Evolutionary conservation across 805 yeast species (phyloP).

Genomic region (Zygosaccharomyces siamensis): DNA sequence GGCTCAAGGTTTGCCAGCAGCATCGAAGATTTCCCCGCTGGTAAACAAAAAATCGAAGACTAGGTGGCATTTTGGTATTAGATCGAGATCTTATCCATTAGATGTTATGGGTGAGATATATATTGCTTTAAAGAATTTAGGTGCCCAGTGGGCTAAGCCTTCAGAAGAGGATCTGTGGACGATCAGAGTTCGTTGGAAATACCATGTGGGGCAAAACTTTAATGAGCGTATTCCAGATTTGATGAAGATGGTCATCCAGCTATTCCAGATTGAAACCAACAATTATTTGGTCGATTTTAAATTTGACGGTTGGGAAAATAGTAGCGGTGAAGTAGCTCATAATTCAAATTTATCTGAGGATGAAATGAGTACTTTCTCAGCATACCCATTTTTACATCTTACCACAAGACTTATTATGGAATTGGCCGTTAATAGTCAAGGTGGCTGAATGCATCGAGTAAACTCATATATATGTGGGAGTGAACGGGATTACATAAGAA

Average conservation of each 20-base stretch:
- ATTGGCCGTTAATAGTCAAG: slow-evolving; percentile 87
- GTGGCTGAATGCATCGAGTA: slow-evolving; percentile 22
- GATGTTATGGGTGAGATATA: slow-evolving; percentile 99
- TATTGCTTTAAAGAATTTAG: slow-evolving; percentile 84
- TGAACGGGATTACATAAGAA: neutral
- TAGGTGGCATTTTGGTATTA: slow-evolving; percentile 97
- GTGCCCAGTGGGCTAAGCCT: slow-evolving; percentile 97
- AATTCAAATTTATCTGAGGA: slow-evolving; percentile 43
- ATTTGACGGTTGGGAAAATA: slow-evolving; percentile 92
- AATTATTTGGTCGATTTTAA: slow-evolving; percentile 95
- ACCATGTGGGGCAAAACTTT: slow-evolving; percentile 41
- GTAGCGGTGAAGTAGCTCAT: slow-evolving; percentile 33
- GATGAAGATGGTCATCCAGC: slow-evolving; percentile 95
- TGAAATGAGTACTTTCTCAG: slow-evolving; percentile 85
- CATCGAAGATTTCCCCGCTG: slow-evolving; percentile 46
- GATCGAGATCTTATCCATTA: slow-evolving; percentile 91
- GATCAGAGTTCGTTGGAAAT: slow-evolving; percentile 90
- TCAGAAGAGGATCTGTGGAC: slow-evolving; percentile 96
- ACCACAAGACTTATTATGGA: slow-evolving; percentile 94
- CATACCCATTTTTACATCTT: slow-evolving; percentile 89
- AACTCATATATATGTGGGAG: too few relatives aligned
- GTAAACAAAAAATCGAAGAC: slow-evolving; percentile 83
- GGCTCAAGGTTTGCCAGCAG: slow-evolving; percentile 49
- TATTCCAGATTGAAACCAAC: slow-evolving; percentile 92
- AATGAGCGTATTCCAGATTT: slow-evolving; percentile 55